Percentiles rank a stretch among this genome's conserved stretches.
Conservation (phyloP, 2,329 filamentous ascomycete species). For the Exophiala dermatitidis region DNA sequence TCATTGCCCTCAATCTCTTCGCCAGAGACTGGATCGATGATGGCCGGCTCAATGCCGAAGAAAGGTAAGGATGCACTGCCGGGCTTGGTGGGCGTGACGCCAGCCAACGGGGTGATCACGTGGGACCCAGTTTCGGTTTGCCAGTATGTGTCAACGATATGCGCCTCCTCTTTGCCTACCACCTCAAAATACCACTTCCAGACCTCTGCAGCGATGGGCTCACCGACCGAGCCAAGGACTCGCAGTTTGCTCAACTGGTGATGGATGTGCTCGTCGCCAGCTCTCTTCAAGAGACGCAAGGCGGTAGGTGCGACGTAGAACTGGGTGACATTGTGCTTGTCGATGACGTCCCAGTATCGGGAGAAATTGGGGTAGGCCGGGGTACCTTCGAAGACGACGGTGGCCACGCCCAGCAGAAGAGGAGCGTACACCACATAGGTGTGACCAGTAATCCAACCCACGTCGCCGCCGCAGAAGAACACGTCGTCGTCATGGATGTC, state of each 20-base stretch:
- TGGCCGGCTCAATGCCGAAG: slow-evolving; percentile 95
- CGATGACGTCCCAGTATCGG: slow-evolving; percentile 97
- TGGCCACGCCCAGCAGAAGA: slow-evolving; percentile 82
- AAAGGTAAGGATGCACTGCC: slow-evolving; percentile 93
- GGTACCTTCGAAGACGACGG: slow-evolving; percentile 95
- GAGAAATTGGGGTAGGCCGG: slow-evolving; percentile 97
- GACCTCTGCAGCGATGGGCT: slow-evolving; percentile 94
- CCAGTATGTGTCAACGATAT: slow-evolving; percentile 98
- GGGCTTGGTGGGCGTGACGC: slow-evolving; percentile 92
- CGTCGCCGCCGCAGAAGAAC: slow-evolving; percentile 97
- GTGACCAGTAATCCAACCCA: slow-evolving; percentile 98
- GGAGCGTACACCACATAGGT: slow-evolving; percentile 98
- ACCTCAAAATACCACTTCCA: slow-evolving; percentile 99
- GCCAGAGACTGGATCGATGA: slow-evolving; percentile 92
- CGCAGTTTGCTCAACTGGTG: slow-evolving; percentile 81
- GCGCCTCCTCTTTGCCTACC: slow-evolving; percentile 86
- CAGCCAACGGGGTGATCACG: slow-evolving; percentile 87
- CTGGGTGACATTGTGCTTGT: slow-evolving; percentile 88
- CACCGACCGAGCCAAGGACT: slow-evolving; percentile 88
- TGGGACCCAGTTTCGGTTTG: slow-evolving; percentile 98
- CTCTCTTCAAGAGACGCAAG: slow-evolving; percentile 85
- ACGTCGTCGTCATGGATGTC: slow-evolving; percentile 90
- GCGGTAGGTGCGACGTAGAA: slow-evolving; percentile 98
- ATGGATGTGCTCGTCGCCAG: slow-evolving; percentile 86
- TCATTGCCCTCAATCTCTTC: slow-evolving; percentile 92